These are phyloP conservation scores for Mycena kentingensis DNA, from an alignment of 768 basidiomycete genomes.

Conservation along the genomic window DNA sequence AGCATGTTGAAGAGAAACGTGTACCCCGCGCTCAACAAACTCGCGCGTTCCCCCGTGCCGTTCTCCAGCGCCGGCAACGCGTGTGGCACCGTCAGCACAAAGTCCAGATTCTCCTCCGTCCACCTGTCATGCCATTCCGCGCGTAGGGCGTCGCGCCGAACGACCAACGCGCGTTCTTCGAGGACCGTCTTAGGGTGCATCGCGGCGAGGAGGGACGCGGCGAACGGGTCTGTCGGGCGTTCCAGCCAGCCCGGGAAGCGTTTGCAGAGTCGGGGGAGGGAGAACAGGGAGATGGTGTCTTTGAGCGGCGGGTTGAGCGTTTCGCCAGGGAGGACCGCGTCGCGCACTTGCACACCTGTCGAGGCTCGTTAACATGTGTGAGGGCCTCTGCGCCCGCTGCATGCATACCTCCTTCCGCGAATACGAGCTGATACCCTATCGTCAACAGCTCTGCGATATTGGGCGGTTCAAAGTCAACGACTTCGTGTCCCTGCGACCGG, in stretches of 20 bases:
- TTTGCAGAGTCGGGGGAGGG: conserved; percentile 29
- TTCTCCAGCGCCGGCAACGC: conserved; percentile 62
- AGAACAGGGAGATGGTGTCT: conserved; percentile 18
- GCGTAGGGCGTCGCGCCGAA: conserved; percentile 44
- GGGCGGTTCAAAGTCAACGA: conserved; percentile 58
- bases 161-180: conserved; percentile 54
- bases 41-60: conserved; percentile 51
- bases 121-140: conserved; percentile 49
- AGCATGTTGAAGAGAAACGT: conserved; percentile 71
- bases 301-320: conserved; percentile 34
- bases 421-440: conserved; percentile 55
- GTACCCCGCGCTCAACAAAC: conserved; percentile 61
- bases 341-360: conserved; percentile 48
- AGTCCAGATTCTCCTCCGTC: conserved; percentile 57
- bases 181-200: conserved; percentile 51
- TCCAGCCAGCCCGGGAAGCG: conserved; percentile 33
- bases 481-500: conserved; percentile 60
- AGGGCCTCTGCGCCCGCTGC: too few species aligned
- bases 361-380: too few species aligned
- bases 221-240: conserved; percentile 36
- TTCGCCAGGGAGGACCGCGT: conserved; percentile 36
- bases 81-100: conserved; percentile 62
- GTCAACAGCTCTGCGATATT: conserved; percentile 50
- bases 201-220: conserved; percentile 29
- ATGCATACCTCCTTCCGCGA: conserved; percentile 65